Evolutionary conservation across 495 filamentous ascomycete species (phyloP).

Genomic region (Daldinia bambusicola): DNA sequence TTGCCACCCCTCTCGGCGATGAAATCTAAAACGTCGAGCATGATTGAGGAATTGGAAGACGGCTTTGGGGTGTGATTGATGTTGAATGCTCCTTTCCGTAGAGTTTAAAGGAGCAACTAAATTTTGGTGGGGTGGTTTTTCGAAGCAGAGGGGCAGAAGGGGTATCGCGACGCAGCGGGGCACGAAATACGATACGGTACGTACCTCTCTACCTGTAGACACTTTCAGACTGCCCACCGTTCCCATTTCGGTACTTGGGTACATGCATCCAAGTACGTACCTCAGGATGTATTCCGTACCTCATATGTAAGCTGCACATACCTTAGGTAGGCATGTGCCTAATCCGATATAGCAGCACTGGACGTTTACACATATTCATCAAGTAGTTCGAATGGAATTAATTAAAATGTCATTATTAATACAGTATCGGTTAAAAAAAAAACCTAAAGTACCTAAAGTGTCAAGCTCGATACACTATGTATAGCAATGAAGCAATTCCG

Average conservation of each 20-base stretch:
- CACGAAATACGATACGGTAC: conserved; percentile 13
- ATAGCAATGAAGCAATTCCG: conserved; percentile 13
- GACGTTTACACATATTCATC: too few relatives aligned
- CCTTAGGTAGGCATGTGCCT: too few relatives aligned
- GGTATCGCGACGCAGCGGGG: conserved; percentile 24
- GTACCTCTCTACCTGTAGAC: conserved; percentile 6
- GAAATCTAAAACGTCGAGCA: conserved; percentile 85
- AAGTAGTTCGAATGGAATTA: too few relatives aligned
- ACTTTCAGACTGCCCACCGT: background rate
- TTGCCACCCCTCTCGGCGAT: conserved; percentile 89
- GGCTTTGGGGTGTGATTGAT: background rate
- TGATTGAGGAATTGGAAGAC: conserved; percentile 45
- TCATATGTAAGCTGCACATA: background rate
- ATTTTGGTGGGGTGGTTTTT: conserved; percentile 45
- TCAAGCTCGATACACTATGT: background rate
- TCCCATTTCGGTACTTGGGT: background rate
- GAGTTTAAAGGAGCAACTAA: conserved; percentile 24
- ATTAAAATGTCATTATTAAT: background rate
- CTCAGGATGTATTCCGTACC: background rate
- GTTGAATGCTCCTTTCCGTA: conserved; percentile 15
- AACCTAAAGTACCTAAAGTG: background rate
- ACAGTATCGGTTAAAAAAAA: background rate
- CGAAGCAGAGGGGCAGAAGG: conserved; percentile 34
- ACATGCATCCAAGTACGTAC: conserved; percentile 3
- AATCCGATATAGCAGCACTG: too few relatives aligned